Base-by-base conservation (phyloP, 2,329 filamentous ascomycete species). In the Diaporthe helianthi region DNA sequence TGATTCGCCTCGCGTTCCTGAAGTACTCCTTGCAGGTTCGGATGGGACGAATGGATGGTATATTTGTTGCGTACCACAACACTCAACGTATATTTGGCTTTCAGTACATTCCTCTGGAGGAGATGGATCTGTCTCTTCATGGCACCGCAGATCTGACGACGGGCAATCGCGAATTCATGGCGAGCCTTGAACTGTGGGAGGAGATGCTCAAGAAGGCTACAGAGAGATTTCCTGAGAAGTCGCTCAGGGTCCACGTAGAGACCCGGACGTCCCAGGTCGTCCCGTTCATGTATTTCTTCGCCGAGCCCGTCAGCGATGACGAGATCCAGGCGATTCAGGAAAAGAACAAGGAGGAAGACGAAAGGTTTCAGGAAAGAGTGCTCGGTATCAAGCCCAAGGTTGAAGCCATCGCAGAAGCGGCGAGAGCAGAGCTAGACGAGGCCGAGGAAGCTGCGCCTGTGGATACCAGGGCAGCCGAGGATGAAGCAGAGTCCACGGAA, bases 41-140 rank as follows among this genome's bases (percentile, higher is more conserved):
- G 53, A 97, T 99, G 89, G 96, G 97, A 22, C 90, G 94, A 61
- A 99, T 99, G 97, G 95, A 99, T 77, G 96, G 96, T 66, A 98
- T 98, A 61, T 99, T 98, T 76, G 92, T 98, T 26, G 96, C 96
- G 2, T 99, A 90, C 78, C 96, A 99, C 83, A 99, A 99, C 78
- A 93, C 94, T 2, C 87, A 94, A 79, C 92, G 94, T 67, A 97
- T 99, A 61, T 99, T 99, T 77, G 96, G 96, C 7, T 99, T 99
- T 79, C 96, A 99, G 79, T 99, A 99, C 78, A 87, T 99, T 71
- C 90, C 90, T 70, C 81, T 98, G 17, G 78, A 87, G 4, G 96
- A 99, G 76, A 94, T 99, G 91, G 96, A 99, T 78, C 78, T 85
- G n/a, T 87, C 93, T 0, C 80, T 99, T n/a, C 97, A 99, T 77